Percentiles rank a stretch among this genome's conserved stretches.
Conservation (phyloP, 257 asterid species). For the Solanum chiquidenum region DNA sequence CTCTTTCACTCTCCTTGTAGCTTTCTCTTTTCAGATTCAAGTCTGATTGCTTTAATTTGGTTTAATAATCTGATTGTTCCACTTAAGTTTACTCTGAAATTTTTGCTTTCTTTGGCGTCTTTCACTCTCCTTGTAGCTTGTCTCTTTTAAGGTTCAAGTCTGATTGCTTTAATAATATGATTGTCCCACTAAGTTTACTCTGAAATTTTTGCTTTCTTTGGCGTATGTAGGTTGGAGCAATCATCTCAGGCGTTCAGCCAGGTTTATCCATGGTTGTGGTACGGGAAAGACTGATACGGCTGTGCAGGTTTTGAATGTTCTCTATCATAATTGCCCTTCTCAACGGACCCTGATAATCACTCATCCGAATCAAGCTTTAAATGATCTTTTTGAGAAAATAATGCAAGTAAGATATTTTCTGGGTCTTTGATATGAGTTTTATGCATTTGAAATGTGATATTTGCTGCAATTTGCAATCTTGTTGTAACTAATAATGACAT, state of each 20-base stretch:
- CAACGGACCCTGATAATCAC: conserved; percentile 95
- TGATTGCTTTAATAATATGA: neutral
- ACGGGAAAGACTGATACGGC: conserved; percentile 99
- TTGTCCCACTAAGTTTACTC: neutral
- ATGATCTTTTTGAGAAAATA: conserved; percentile 95
- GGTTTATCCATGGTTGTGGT: conserved; percentile 93
- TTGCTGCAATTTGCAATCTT: neutral
- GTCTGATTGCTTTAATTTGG: neutral
- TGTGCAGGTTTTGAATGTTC: conserved; percentile 84
- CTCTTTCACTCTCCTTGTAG: neutral
- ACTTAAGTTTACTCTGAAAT: neutral
- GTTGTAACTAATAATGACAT: neutral
- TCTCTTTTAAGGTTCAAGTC: neutral
- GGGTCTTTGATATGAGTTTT: neutral
- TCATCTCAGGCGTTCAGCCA: conserved; percentile 89
- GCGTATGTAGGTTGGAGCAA: conserved; percentile 67
- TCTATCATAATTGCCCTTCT: conserved; percentile 97
- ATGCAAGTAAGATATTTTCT: conserved; percentile 40
- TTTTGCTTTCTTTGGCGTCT: neutral
- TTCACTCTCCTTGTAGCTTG: neutral
- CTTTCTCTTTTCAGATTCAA: neutral
- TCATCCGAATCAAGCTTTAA: conserved; percentile 92
- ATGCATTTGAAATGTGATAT: neutral
- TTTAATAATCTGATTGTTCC: neutral
- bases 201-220: neutral